These are phyloP conservation scores for Suhomyces kilbournensis DNA, from an alignment of 805 yeast genomes.

Conservation along the genomic window DNA sequence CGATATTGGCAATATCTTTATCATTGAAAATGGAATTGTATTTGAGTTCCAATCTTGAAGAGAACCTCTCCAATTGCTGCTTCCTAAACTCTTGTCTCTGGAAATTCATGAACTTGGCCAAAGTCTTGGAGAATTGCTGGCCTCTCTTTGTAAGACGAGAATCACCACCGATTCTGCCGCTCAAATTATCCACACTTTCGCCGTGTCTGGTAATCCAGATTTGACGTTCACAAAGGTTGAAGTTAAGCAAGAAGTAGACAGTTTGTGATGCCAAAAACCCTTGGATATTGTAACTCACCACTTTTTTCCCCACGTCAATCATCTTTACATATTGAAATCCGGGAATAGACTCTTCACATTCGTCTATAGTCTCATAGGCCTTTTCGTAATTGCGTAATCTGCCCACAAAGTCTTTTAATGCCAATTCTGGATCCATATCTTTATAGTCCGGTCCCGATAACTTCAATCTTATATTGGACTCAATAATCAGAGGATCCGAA, in stretches of 20 bases:
- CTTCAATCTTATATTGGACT: slow-evolving; percentile 79
- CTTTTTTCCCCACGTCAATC: slow-evolving; percentile 94
- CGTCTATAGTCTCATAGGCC: slow-evolving; percentile 89
- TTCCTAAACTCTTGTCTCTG: slow-evolving; percentile 69
- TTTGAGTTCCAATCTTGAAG: slow-evolving; percentile 44
- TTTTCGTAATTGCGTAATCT: slow-evolving; percentile 79
- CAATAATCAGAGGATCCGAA: slow-evolving; percentile 73
- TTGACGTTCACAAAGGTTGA: slow-evolving; percentile 84
- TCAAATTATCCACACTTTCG: slow-evolving; percentile 79
- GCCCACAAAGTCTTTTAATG: slow-evolving; percentile 77
- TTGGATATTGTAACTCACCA: slow-evolving; percentile 86
- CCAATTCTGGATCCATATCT: slow-evolving; percentile 76
- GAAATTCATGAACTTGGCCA: slow-evolving; percentile 68
- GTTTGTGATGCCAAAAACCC: slow-evolving; percentile 90
- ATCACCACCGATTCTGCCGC: slow-evolving; percentile 91
- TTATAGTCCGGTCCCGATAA: slow-evolving; percentile 91
- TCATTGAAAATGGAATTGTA: slow-evolving; percentile 30
- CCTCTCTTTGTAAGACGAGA: slow-evolving; percentile 81
- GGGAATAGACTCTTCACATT: slow-evolving; percentile 61
- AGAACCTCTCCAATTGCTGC: slow-evolving; percentile 54
- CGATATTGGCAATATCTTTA: slow-evolving; percentile 20
- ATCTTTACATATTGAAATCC: slow-evolving; percentile 85
- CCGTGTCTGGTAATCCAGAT: slow-evolving; percentile 97
- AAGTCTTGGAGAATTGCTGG: slow-evolving; percentile 63
- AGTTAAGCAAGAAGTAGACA: slow-evolving; percentile 76